Percentiles rank a stretch among this genome's conserved stretches.
Evolutionary conservation across 352 stramenopile species (phyloP).

Genomic region (Phytopythium aichiense): DNA sequence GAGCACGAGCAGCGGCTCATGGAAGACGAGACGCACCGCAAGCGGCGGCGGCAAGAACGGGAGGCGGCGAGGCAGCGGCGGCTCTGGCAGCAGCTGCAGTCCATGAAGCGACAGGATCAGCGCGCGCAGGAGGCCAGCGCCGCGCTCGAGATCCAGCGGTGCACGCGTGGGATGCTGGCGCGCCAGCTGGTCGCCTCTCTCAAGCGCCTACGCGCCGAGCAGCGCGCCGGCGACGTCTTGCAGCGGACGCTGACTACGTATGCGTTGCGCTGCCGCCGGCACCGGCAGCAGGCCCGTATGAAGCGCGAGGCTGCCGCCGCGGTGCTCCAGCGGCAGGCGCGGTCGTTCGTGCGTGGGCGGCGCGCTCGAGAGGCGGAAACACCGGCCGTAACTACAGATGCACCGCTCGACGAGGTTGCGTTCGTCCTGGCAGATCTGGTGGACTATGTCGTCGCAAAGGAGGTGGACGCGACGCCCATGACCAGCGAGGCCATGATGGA

Average conservation of each 20-base stretch:
- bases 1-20: conserved; percentile 37
- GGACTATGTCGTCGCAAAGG: conserved; percentile 1
- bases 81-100: conserved; percentile 46
- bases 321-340: conserved; percentile 43
- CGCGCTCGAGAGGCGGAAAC: not conserved
- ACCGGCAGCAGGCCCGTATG: conserved; percentile 18
- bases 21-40: conserved; percentile 33
- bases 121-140: conserved; percentile 31
- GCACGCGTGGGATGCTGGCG: conserved; percentile 32
- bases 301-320: conserved; percentile 33
- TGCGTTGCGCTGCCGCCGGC: conserved; percentile 14
- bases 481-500: not conserved
- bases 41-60: conserved; percentile 30
- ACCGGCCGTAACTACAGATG: conserved; percentile 3
- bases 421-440: not conserved
- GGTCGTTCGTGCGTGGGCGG: conserved; percentile 16
- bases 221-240: conserved; percentile 28
- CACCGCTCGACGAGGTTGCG: conserved; percentile 8
- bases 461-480: conserved; percentile 16
- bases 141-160: conserved; percentile 36
- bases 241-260: conserved; percentile 32
- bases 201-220: conserved; percentile 10
- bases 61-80: conserved; percentile 38
- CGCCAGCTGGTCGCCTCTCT: conserved; percentile 10
- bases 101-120: conserved; percentile 40